These are phyloP conservation scores for Thielaviopsis ethacetica DNA, from an alignment of 2,329 filamentous ascomycete species.

Conservation along the genomic window DNA sequence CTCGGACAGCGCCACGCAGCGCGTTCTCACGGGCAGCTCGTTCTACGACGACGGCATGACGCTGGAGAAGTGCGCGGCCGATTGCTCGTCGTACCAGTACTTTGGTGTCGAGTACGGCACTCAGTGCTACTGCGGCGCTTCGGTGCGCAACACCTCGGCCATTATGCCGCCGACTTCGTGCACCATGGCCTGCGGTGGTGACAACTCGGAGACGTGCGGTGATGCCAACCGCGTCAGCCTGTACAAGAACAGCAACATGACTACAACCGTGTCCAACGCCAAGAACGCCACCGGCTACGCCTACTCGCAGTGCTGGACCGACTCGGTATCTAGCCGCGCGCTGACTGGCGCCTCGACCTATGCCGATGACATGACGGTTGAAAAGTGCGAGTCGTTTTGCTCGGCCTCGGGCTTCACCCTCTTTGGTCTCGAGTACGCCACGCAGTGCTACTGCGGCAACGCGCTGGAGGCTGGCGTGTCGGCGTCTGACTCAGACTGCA, in stretches of 20 bases:
- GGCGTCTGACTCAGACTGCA: constrained; percentile 29
- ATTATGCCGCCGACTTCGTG: neutral
- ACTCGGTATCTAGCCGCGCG: constrained; percentile 19
- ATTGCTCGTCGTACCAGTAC: constrained; percentile 23
- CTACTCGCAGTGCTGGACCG: constrained; percentile 29
- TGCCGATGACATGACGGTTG: constrained; percentile 26
- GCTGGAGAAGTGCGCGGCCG: constrained; percentile 19
- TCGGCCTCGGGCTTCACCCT: constrained; percentile 23
- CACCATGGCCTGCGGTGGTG: neutral
- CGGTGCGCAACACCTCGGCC: constrained; percentile 11
- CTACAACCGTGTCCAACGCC: neutral
- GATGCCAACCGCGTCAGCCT: constrained; percentile 4
- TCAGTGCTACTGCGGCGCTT: constrained; percentile 24
- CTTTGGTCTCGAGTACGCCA: constrained; percentile 33
- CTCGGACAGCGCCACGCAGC: constrained; percentile 12
- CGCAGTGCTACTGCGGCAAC: constrained; percentile 38
- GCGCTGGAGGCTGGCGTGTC: constrained; percentile 20
- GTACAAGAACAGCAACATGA: neutral
- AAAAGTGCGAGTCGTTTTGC: constrained; percentile 33
- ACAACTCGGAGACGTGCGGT: neutral
- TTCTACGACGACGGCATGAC: constrained; percentile 17
- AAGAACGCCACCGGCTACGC: constrained; percentile 17
- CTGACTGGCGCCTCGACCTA: constrained; percentile 25
- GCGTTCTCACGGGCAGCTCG: neutral
- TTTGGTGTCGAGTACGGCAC: constrained; percentile 25